phyloP scores from a whole-genome alignment of 805 yeast genomes.

The Candida namnaoensis region DNA sequence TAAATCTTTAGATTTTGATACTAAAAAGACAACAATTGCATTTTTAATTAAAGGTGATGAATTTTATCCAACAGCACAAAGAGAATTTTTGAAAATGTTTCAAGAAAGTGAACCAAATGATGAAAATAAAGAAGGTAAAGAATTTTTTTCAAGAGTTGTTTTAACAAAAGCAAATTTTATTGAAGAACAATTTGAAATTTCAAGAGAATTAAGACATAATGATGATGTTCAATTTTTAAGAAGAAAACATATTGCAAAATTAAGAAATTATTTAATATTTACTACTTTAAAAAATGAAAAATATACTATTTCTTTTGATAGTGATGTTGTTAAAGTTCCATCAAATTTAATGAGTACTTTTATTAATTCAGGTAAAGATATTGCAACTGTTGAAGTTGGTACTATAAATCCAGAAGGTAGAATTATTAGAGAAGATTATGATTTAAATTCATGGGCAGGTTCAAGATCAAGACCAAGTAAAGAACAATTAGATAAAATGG shows the following conservation, averaged over 20 bases:
- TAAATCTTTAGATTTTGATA: background rate
- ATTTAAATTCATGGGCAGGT: slow-evolving; percentile 26
- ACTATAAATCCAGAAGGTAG: slow-evolving; percentile 11
- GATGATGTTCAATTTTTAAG: slow-evolving; percentile 11
- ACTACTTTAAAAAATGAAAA: slow-evolving; percentile 18
- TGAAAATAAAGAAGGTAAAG: background rate
- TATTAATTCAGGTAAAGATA: slow-evolving; percentile 18
- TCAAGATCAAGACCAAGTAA: slow-evolving; percentile 15
- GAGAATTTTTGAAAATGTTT: background rate
- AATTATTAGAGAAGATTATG: slow-evolving; percentile 18
- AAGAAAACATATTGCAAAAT: slow-evolving; percentile 14
- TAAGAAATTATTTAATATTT: slow-evolving; percentile 16
- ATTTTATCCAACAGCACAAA: too few relatives aligned
- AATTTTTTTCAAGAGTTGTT: slow-evolving; percentile 12
- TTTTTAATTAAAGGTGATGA: background rate
- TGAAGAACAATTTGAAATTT: slow-evolving; percentile 16
- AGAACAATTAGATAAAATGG: slow-evolving; percentile 7
- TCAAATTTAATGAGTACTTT: slow-evolving; percentile 17
- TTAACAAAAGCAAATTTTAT: slow-evolving; percentile 26
- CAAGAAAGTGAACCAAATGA: background rate
- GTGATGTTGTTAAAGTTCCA: slow-evolving; percentile 16
- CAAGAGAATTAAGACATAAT: slow-evolving; percentile 10
- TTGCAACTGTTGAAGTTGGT: slow-evolving; percentile 20
- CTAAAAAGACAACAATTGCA: background rate
- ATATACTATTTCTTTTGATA: slow-evolving; percentile 21